Evolutionary conservation across 352 stramenopile genomes (phyloP), one percentile per base, ranked within the genome.

Genomic region (Phytophthora sojae): DNA sequence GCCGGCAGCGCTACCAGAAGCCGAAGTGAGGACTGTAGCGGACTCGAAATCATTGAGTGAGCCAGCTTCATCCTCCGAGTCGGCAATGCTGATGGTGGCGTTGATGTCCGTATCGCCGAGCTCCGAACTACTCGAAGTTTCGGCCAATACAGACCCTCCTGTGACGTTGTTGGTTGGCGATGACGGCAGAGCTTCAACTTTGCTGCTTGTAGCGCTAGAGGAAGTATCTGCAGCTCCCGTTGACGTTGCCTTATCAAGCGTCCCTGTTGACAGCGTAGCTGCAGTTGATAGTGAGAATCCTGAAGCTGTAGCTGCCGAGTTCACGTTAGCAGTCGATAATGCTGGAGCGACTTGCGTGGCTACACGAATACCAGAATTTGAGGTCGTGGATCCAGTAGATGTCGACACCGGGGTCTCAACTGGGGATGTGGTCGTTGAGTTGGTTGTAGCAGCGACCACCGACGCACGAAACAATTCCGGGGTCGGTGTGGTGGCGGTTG

Each of bases 1-100:
- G 12, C 45, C 47, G 49, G 5, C 17, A 35, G 37, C 21, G 21
- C 57, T 64, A n/a, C 21, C 44, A n/a, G 57, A 56, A 35, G 11
- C 32, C n/a, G 57, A 56, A 15, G 26, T 7, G 9, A 15, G 11
- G 17, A 17, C 49, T 15, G 14, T 7, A 14, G 14, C 19, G 21
- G 35, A 42, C 8, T 42, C 23, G 6, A 21, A 54, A 11, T 21
- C 49, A 54, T 54, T 29, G n/a, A 50, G 14, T 7, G 42, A 50
- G 49, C 21, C 19, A 14, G 5, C 19, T 54, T 7, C 49, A 26
- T 54, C 49, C 1, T 11, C 32, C 49, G 6, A 29, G 3, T 14
- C n/a, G 11, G 6, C 23, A 17, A 15, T 12, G 47, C 47, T 21
- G 9, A 35, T 35, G 47, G 15, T 21, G 21, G 21, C 21, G 21